Evolutionary conservation across 768 basidiomycete species (phyloP).

Genomic region (Suillus subluteus): DNA sequence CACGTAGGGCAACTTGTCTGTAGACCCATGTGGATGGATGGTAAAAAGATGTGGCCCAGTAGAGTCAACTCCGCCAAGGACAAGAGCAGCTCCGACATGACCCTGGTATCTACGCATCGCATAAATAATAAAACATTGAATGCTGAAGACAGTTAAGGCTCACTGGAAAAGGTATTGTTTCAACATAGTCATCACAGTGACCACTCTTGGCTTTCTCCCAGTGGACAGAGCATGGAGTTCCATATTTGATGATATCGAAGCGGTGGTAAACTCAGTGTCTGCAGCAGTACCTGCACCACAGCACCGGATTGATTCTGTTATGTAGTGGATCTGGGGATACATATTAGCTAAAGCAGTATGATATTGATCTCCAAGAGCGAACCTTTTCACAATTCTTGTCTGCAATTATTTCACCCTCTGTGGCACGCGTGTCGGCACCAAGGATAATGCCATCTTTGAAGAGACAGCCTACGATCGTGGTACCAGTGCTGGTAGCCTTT

Average conservation of each 20-base stretch:
- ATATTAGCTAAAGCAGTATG: neutral
- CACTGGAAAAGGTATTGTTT: slow-evolving; percentile 96
- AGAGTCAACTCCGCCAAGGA: slow-evolving; percentile 94
- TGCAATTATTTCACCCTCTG: slow-evolving; percentile 90
- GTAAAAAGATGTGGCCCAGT: slow-evolving; percentile 96
- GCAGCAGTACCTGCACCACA: slow-evolving; percentile 99
- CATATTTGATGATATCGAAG: slow-evolving; percentile 94
- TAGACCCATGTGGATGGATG: slow-evolving; percentile 94
- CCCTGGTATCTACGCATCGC: slow-evolving; percentile 76
- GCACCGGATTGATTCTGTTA: slow-evolving; percentile 93
- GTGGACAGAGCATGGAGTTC: slow-evolving; percentile 90
- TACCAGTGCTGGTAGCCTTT: slow-evolving; percentile 91
- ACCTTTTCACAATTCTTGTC: slow-evolving; percentile 99
- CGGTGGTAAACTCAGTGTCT: slow-evolving; percentile 94
- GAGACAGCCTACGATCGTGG: slow-evolving; percentile 96
- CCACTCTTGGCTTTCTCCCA: slow-evolving; percentile 89
- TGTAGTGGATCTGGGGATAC: slow-evolving; percentile 84
- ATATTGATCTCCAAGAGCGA: slow-evolving; percentile 12
- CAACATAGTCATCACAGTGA: slow-evolving; percentile 98
- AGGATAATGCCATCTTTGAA: slow-evolving; percentile 92
- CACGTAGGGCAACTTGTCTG: slow-evolving; percentile 97
- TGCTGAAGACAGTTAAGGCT: slow-evolving; percentile 21
- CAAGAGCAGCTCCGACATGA: slow-evolving; percentile 91
- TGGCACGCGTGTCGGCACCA: slow-evolving; percentile 96
- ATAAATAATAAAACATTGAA: neutral